Evolutionary conservation across 1,139 yeast genomes (phyloP), one percentile per base, ranked within the genome.

Genomic region (Cylindricascospora bacillispora): DNA sequence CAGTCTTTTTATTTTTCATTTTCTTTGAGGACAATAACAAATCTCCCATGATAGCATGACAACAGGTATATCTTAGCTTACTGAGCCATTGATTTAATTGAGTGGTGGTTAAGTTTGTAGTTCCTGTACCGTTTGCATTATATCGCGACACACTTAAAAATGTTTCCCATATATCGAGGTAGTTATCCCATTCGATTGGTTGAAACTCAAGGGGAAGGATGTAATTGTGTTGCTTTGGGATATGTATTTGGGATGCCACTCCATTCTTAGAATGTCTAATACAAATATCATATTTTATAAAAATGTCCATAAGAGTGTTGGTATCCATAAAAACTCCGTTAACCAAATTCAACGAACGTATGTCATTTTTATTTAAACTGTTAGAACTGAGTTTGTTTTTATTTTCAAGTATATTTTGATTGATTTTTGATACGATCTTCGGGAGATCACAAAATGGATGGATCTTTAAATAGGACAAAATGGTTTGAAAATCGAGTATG

Each of bases 261-360:
- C 79, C 75, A 5, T 73, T 68, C 42, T 82, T 83, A 0, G 94
- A 79, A 49, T 89, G 97, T 24, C 98, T 62, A 9, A 85, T 59
- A 6, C 83, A 67, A 5, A 78, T 37, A 2, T 54, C 38, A 24
- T 37, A 39, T 7, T 35, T 22, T 4, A 37, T 31, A 31, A 49
- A 48, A 25, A 49, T 28, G 17, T 39, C 34, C 35, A 49, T 30
- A 14, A 27, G 24, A n/a, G 9, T 10, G 11, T 12, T 11, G 3
- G 21, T n/a, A 15, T 20, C 11, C 7, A 21, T 14, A 6, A 4
- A n/a, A 11, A 22, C 25, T 4, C 29, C 29, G 10, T 12, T 6
- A 11, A 13, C 14, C 9, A 18, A 6, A 5, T 26, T 27, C 27
- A 17, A 20, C 7, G 7, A 18, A n/a, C n/a, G n/a, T n/a, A n/a